Evolutionary conservation across 225 moss, liverwort and hornwort species (phyloP).

Genomic region (Asterella californica): DNA sequence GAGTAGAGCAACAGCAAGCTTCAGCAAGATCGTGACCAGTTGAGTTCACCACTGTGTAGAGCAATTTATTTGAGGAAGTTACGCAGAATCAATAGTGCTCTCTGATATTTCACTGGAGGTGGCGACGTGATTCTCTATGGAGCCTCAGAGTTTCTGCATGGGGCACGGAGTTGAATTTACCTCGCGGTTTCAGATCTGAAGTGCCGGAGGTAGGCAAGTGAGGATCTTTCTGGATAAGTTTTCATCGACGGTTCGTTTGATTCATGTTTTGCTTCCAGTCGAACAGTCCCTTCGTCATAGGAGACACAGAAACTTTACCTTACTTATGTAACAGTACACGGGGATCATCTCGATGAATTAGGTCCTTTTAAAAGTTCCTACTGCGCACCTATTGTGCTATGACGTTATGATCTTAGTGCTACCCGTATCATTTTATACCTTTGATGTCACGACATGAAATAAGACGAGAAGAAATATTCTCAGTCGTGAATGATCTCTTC

Average conservation of each 20-base stretch:
- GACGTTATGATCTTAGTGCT: neutral
- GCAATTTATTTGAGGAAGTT: neutral
- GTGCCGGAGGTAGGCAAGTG: neutral
- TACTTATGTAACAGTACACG: neutral
- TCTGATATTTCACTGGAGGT: neutral
- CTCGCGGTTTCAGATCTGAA: neutral
- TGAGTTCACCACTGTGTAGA: neutral
- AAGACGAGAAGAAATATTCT: neutral
- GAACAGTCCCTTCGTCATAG: neutral
- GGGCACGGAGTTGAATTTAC: neutral
- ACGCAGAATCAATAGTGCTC: neutral
- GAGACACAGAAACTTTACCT: slow-evolving; percentile 5
- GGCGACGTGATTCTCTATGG: neutral
- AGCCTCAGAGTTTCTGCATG: neutral
- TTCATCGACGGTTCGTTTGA: neutral
- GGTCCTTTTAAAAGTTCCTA: neutral
- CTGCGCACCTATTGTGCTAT: neutral
- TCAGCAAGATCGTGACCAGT: neutral
- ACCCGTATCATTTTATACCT: neutral
- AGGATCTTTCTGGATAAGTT: neutral
- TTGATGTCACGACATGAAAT: neutral
- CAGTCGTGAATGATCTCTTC: neutral
- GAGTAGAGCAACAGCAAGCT: neutral
- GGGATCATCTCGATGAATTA: neutral
- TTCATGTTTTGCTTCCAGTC: neutral